Percentiles rank a stretch among this genome's conserved stretches.
Evolutionary conservation across 148 eudicot species (phyloP).

Genomic region (Amaranthus hypochondriacus): DNA sequence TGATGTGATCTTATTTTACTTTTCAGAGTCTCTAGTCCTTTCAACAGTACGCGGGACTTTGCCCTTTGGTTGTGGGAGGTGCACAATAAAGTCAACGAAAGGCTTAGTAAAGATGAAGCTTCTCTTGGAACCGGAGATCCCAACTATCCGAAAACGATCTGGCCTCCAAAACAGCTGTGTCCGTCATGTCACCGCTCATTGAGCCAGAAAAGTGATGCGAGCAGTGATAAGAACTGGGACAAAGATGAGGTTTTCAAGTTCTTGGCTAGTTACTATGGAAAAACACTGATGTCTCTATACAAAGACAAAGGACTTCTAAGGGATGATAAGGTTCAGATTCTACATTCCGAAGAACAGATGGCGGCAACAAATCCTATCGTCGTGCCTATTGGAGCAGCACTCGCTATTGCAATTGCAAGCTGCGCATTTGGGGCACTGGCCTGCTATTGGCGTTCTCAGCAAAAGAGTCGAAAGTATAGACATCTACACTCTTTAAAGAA

Average conservation of each 20-base stretch:
- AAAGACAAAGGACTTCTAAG: constrained; percentile 39
- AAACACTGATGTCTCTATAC: constrained; percentile 41
- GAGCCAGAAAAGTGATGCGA: constrained; percentile 22
- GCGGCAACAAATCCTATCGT: constrained; percentile 57
- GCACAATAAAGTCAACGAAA: constrained; percentile 78
- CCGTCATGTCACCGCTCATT: constrained; percentile 56
- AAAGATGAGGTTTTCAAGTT: constrained; percentile 71
- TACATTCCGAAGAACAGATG: constrained; percentile 40
- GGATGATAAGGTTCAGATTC: constrained; percentile 17
- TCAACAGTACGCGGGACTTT: constrained; percentile 67
- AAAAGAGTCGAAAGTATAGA: constrained; percentile 94
- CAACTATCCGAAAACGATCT: constrained; percentile 67
- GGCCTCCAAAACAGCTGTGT: constrained; percentile 93
- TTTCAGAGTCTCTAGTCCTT: constrained; percentile 64
- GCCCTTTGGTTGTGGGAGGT: constrained; percentile 91
- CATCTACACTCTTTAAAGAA: constrained; percentile 76
- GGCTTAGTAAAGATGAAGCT: constrained; percentile 73
- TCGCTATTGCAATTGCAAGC: constrained; percentile 89
- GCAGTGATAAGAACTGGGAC: constrained; percentile 48
- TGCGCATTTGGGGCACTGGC: constrained; percentile 95
- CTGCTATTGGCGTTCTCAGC: constrained; percentile 93
- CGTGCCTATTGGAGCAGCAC: constrained; percentile 86
- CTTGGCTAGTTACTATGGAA: constrained; percentile 69
- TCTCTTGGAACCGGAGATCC: constrained; percentile 65
- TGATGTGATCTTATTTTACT: constrained; percentile 7